Evolutionary conservation across 345 rosid species (phyloP), one percentile per base, ranked within the genome.

Genomic region (Gossypium longicalyx): DNA sequence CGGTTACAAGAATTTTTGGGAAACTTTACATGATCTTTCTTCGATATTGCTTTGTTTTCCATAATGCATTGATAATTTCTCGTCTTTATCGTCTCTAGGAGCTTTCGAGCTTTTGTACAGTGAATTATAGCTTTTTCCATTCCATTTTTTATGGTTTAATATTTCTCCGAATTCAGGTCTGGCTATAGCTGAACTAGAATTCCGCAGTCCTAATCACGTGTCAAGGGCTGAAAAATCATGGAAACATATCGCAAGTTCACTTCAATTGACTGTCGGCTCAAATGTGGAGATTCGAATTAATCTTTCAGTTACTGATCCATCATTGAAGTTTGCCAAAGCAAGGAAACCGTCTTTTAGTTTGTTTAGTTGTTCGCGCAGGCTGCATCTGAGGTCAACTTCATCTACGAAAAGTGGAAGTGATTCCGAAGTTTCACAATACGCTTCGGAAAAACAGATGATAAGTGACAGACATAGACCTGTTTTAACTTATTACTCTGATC

Each of bases 151-250:
- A 73, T 74, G 62, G 73, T 56, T 53, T 49, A 76, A 57, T 17
- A 10, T 27, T 70, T 22, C 29, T 52, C 25, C 41, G 48, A 77
- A 80, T 74, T 66, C 85, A 91, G 97, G 94, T 77, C 72, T 90
- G 77, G 97, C 93, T 54, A 83, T 93, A 38, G 98, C 91, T 69
- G 96, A 89, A 71, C 67, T 95, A 70, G 93, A 91, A 70, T 93
- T 93, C 78, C 62, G 80, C 78, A 85, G 83, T 77, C 82, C 88
- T 73, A 80, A 76, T 57, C 80, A 86, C 74, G 93, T 86, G 58
- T 72, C 88, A 9, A 91, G 83, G 80, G 98, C 99, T 13, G 99
- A 95, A 77, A 93, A 87, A 81, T 91, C 98, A 52, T 95, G 99
- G 99, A 95, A 95, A 82, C 56, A 72, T 58, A 95, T 95, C 58